phyloP scores from a whole-genome alignment of 345 rosid species.

The Nasturtium officinale region DNA sequence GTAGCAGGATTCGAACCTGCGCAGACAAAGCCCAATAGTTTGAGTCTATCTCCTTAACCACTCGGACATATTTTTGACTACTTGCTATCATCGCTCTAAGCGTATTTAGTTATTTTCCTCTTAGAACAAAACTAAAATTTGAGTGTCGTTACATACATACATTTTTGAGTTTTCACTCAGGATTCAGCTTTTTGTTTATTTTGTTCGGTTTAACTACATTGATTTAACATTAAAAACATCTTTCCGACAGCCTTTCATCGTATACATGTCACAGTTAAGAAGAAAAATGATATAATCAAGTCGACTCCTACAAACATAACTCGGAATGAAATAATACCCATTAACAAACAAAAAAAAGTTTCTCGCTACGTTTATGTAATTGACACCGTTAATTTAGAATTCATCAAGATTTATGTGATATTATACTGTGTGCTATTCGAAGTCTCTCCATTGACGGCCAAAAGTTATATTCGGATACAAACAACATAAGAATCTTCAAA shows the following conservation, averaged over 20 bases:
- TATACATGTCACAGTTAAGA: background rate
- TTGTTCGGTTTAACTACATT: background rate
- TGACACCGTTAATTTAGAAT: background rate
- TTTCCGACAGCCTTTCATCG: background rate
- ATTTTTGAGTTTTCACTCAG: background rate
- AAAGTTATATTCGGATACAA: background rate
- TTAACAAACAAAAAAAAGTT: background rate
- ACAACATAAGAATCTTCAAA: constrained; percentile 15
- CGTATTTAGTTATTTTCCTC: no score
- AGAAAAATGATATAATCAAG: background rate
- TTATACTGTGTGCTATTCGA: background rate
- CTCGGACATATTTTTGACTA: constrained; percentile 97
- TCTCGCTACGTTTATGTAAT: no score
- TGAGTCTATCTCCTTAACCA: constrained; percentile 99
- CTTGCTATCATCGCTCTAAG: no score
- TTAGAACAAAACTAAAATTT: background rate
- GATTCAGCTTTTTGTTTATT: background rate
- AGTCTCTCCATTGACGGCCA: background rate
- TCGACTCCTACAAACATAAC: background rate
- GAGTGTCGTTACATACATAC: no score
- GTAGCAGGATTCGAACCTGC: constrained; percentile 99
- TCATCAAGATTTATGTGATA: background rate
- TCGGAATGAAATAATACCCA: background rate
- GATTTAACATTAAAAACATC: background rate
- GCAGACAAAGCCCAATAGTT: constrained; percentile 99